Percentiles rank a stretch among this genome's conserved stretches.
Conservation (phyloP, 1,284 basidiomycete genomes). For the Uromyces viciae-fabae region DNA sequence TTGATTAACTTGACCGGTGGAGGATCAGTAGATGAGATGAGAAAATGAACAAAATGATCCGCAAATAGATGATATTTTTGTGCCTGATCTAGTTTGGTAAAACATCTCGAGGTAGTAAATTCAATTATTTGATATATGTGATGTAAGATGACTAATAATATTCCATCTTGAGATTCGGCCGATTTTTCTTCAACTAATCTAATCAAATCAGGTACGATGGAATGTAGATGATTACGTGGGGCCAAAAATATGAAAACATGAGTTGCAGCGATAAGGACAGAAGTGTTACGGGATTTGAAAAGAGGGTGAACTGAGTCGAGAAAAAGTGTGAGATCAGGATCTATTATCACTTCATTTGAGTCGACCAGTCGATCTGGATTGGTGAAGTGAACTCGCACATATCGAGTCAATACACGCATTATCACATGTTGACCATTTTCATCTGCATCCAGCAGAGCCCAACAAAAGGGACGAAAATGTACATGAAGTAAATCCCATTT, state of each 20-base stretch:
- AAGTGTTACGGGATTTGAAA: conserved; percentile 77
- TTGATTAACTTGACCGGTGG: conserved; percentile 25
- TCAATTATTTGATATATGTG: conserved; percentile 63
- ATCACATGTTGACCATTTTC: conserved; percentile 91
- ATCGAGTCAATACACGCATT: conserved; percentile 73
- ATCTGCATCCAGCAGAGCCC: conserved; percentile 79
- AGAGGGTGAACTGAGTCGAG: conserved; percentile 70
- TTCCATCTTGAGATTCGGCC: conserved; percentile 66
- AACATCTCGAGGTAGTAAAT: conserved; percentile 60
- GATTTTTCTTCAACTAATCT: conserved; percentile 61
- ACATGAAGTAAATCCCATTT: conserved; percentile 79
- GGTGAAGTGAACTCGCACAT: conserved; percentile 77
- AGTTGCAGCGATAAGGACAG: conserved; percentile 58
- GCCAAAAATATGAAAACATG: conserved; percentile 66
- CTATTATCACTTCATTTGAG: conserved; percentile 61
- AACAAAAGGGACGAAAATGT: conserved; percentile 80
- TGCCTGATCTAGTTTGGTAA: too few relatives aligned
- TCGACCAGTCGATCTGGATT: conserved; percentile 61
- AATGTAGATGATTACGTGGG: conserved; percentile 61
- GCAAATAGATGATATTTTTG: conserved; percentile 16
- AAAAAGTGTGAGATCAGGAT: conserved; percentile 67
- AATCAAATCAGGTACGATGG: conserved; percentile 66
- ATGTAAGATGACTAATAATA: conserved; percentile 68
- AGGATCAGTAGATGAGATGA: conserved; percentile 34
- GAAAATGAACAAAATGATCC: conserved; percentile 30